Base-by-base conservation (phyloP, 164 flowering plant species). In the Dillenia turbinata region DNA sequence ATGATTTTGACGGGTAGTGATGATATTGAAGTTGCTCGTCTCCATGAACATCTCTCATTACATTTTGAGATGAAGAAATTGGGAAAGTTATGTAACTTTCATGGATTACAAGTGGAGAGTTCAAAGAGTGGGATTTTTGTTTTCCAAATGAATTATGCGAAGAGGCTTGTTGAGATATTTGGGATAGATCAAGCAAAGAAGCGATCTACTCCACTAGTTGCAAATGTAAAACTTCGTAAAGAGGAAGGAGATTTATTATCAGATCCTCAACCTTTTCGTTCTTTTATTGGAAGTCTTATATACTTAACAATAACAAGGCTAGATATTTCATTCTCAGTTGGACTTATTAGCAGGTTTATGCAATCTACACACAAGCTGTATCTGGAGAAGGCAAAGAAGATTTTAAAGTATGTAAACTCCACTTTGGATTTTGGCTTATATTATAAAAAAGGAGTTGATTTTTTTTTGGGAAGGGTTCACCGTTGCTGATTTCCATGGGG, bases 21-120 rank as follows among this genome's bases (percentile, higher is more conserved):
- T 19, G 10, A 54, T 17, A 1, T 9, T 9, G 33, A 54, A 9
- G 40, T 54, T 22, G 40, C 33, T 9, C 8, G 5, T 9, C 56
- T 19, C 9, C 11, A 13, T 2, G 56, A 9, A 17, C 5, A 54
- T 9, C 56, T 54, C 56, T 17, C 19, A 17, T 54, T 26, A 26
- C 10, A 9, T 9, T 54, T 54, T 19, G 51, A 63, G 9, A 53
- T 63, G 52, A 63, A 63, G 12, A 22, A 63, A 11, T 53, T 63
- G 15, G 58, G 66, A 8, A 51, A 54, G 54, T 44, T 63, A 17
- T 44, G 44, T 63, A 47, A 62, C 44, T 63, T 63, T 40, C 54
- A 53, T 19, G 58, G 51, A 24, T n/a, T 63, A n/a, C 58, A 63
- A 47, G 58, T 54, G 16, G 17, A 63, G 22, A 44, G 19, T 3